Evolutionary conservation across 2,329 filamentous ascomycete genomes (phyloP).

Genomic region (Apiospora koreana): DNA sequence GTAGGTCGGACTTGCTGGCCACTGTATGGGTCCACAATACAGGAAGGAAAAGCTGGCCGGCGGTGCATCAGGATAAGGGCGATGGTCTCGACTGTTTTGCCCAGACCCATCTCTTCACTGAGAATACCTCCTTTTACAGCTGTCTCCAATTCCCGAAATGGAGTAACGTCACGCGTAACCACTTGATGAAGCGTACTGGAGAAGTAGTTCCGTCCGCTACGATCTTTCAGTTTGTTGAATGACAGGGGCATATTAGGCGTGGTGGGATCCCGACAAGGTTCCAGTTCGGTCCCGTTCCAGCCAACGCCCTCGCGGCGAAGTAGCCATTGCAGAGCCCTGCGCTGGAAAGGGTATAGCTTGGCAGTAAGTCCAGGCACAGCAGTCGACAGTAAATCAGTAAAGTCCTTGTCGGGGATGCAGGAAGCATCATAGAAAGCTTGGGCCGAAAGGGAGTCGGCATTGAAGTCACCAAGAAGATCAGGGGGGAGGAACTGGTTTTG

Average conservation of each 20-base stretch:
- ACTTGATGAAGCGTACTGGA: slow-evolving; percentile 63
- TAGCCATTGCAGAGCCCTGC: slow-evolving; percentile 70
- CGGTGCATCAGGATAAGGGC: slow-evolving; percentile 67
- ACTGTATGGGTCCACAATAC: slow-evolving; percentile 39
- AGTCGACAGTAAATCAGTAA: slow-evolving; percentile 39
- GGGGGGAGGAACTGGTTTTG: slow-evolving; percentile 37
- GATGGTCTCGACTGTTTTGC: slow-evolving; percentile 78
- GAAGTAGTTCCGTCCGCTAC: slow-evolving; percentile 37
- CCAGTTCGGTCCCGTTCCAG: slow-evolving; percentile 23
- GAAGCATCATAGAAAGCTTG: slow-evolving; percentile 71
- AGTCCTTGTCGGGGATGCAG: slow-evolving; percentile 55
- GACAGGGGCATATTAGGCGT: slow-evolving; percentile 38
- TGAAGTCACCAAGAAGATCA: neutral
- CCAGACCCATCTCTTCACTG: slow-evolving; percentile 81
- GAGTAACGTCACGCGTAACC: slow-evolving; percentile 49
- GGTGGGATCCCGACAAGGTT: slow-evolving; percentile 22
- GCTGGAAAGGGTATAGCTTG: slow-evolving; percentile 71
- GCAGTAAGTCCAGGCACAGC: slow-evolving; percentile 47
- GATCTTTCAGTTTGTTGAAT: slow-evolving; percentile 47
- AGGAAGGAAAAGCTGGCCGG: slow-evolving; percentile 31
- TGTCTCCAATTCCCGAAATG: slow-evolving; percentile 45
- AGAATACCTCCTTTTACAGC: slow-evolving; percentile 63
- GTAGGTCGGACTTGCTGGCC: slow-evolving; percentile 47
- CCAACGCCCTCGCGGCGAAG: slow-evolving; percentile 57
- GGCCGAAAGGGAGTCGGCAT: slow-evolving; percentile 39